Conservation (phyloP, 495 filamentous ascomycete genomes). For the Hypomontagnella submonticulosa region DNA sequence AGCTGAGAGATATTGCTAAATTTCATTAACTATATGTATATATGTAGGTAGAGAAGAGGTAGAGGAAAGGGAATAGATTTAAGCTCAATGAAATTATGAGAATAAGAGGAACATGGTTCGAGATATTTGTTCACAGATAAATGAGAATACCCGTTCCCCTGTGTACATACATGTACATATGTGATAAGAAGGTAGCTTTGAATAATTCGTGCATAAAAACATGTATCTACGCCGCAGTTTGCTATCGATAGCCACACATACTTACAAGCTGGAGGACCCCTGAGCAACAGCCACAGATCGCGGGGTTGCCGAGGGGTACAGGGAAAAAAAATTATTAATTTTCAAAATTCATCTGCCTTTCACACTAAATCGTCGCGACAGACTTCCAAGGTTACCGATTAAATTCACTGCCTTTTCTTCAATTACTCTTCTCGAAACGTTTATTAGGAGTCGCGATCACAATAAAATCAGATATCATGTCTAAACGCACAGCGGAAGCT, state of each 20-base stretch:
- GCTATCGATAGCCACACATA: neutral
- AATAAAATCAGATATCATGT: conserved; percentile 66
- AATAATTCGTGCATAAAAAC: too few relatives aligned
- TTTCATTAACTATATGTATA: too few relatives aligned
- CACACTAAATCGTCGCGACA: conserved; percentile 3
- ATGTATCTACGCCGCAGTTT: neutral
- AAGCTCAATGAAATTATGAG: too few relatives aligned
- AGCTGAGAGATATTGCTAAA: too few relatives aligned
- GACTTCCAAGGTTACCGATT: neutral
- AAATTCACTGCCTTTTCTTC: conserved; percentile 1
- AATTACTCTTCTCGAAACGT: neutral
- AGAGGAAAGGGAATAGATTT: too few relatives aligned
- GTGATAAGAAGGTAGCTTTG: too few relatives aligned
- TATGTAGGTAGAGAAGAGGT: too few relatives aligned
- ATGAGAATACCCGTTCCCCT: too few relatives aligned
- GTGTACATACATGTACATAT: too few relatives aligned
- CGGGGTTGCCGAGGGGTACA: conserved; percentile 41
- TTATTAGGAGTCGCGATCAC: neutral
- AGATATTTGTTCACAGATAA: too few relatives aligned
- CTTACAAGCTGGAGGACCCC: neutral
- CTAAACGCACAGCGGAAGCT: conserved; percentile 71
- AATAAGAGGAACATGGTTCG: too few relatives aligned
- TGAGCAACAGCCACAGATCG: conserved; percentile 44
- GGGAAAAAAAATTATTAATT: conserved; percentile 28
- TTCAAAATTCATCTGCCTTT: conserved; percentile 11